Evolutionary conservation across 768 basidiomycete species (phyloP).

Genomic region (Atractiella rhizophila): DNA sequence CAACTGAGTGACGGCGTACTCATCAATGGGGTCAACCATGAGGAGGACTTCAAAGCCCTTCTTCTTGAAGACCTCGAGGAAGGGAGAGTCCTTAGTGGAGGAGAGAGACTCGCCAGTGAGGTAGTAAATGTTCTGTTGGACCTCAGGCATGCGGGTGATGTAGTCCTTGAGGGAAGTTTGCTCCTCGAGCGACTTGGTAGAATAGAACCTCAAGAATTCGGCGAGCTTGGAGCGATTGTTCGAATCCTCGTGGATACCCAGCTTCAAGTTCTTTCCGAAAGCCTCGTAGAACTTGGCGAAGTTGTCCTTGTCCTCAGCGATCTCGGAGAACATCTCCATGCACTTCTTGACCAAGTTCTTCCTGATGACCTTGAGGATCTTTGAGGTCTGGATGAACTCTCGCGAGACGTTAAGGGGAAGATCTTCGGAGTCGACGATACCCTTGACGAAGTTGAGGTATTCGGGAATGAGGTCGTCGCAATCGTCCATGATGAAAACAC

Average conservation of each 20-base stretch:
- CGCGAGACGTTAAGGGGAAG: slow-evolving; percentile 98
- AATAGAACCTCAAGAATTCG: slow-evolving; percentile 94
- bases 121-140: slow-evolving; percentile 98
- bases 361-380: slow-evolving; percentile 98
- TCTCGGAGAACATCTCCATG: slow-evolving; percentile 78
- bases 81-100: slow-evolving; percentile 73
- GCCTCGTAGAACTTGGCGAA: slow-evolving; percentile 77
- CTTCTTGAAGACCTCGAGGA: slow-evolving; percentile 98
- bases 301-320: slow-evolving; percentile 97
- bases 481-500: slow-evolving; percentile 99
- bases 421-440: slow-evolving; percentile 98
- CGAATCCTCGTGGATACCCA: slow-evolving; percentile 96
- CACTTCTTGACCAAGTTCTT: slow-evolving; percentile 99
- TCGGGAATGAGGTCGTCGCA: slow-evolving; percentile 98
- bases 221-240: slow-evolving; percentile 98
- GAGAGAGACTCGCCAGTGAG: slow-evolving; percentile 92
- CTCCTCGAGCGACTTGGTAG: slow-evolving; percentile 80
- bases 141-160: slow-evolving; percentile 96
- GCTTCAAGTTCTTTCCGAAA: slow-evolving; percentile 91
- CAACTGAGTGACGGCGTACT: slow-evolving; percentile 91
- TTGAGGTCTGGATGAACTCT: slow-evolving; percentile 98
- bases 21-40: slow-evolving; percentile 94
- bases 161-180: slow-evolving; percentile 89
- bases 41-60: slow-evolving; percentile 96
- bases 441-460: slow-evolving; percentile 97